Evolutionary conservation across 2,329 filamentous ascomycete species (phyloP).

Genomic region (Acrodontium crateriforme): DNA sequence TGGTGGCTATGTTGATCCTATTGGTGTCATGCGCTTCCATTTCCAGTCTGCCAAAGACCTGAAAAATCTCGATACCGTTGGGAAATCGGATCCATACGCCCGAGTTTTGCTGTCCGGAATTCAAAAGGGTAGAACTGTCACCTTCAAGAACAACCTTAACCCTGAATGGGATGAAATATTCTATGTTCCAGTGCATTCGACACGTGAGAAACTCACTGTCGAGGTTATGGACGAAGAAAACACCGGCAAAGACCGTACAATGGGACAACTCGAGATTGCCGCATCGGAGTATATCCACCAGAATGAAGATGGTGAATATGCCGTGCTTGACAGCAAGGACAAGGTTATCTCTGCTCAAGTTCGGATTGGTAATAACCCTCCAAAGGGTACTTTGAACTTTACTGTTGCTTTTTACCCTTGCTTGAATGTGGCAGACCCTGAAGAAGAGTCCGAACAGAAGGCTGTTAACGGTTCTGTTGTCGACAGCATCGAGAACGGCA

Average conservation of each 20-base stretch:
- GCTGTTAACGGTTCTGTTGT: constrained; percentile 8
- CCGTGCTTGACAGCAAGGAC: constrained; percentile 60
- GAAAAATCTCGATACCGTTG: constrained; percentile 85
- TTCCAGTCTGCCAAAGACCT: constrained; percentile 72
- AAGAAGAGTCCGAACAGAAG: constrained; percentile 46
- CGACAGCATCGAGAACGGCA: constrained; percentile 7
- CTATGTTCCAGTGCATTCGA: constrained; percentile 79
- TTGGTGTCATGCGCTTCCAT: constrained; percentile 90
- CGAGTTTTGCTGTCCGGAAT: constrained; percentile 81
- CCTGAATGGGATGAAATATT: constrained; percentile 93
- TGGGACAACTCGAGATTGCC: constrained; percentile 67
- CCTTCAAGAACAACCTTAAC: constrained; percentile 88
- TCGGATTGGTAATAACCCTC: constrained; percentile 55
- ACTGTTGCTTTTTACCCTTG: constrained; percentile 83
- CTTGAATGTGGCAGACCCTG: constrained; percentile 75
- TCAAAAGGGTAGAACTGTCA: constrained; percentile 83
- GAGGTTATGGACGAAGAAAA: constrained; percentile 97
- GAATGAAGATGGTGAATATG: constrained; percentile 66
- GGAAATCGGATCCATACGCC: constrained; percentile 92
- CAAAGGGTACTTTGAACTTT: constrained; percentile 72
- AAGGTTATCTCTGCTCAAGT: constrained; percentile 52
- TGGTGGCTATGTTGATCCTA: constrained; percentile 81
- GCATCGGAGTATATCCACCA: constrained; percentile 68
- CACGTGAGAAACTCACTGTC: constrained; percentile 68
- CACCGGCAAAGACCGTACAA: constrained; percentile 75